phyloP scores from a whole-genome alignment of 2,329 filamentous ascomycete species.

The Passalora sequoiae region DNA sequence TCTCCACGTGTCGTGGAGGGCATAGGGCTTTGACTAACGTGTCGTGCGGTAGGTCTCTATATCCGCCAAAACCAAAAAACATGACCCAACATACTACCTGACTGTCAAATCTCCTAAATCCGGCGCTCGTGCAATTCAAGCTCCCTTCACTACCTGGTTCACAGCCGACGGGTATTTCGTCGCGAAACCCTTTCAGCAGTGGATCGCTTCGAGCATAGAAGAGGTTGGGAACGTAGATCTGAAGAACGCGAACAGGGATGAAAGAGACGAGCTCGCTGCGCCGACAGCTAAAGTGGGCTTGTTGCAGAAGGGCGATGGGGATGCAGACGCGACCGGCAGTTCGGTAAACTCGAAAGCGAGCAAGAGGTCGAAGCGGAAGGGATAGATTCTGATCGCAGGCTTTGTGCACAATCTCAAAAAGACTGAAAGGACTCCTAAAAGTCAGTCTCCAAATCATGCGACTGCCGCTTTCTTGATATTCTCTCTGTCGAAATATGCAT shows the following conservation, averaged over 20 bases:
- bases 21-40: not conserved
- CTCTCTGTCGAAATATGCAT: too few relatives aligned
- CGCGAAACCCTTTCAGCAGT: constrained; percentile 69
- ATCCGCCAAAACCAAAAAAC: constrained; percentile 67
- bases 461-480: too few relatives aligned
- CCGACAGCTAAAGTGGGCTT: constrained; percentile 18
- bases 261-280: constrained; percentile 25
- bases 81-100: constrained; percentile 74
- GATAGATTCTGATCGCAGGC: too few relatives aligned
- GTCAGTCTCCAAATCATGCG: too few relatives aligned
- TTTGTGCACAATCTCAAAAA: too few relatives aligned
- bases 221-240: constrained; percentile 63
- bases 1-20: not conserved
- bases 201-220: constrained; percentile 64
- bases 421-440: too few relatives aligned
- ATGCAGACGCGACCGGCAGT: constrained; percentile 16
- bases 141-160: constrained; percentile 71
- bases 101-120: constrained; percentile 48
- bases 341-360: constrained; percentile 21
- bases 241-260: constrained; percentile 43
- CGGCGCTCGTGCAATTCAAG: constrained; percentile 49
- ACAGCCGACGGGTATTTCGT: constrained; percentile 67
- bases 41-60: constrained; percentile 60
- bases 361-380: constrained; percentile 27
- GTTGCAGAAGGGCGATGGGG: constrained; percentile 10